Evolutionary conservation across 352 stramenopile genomes (phyloP), one percentile per base, ranked within the genome.

Genomic region (Phytopythium montanum): DNA sequence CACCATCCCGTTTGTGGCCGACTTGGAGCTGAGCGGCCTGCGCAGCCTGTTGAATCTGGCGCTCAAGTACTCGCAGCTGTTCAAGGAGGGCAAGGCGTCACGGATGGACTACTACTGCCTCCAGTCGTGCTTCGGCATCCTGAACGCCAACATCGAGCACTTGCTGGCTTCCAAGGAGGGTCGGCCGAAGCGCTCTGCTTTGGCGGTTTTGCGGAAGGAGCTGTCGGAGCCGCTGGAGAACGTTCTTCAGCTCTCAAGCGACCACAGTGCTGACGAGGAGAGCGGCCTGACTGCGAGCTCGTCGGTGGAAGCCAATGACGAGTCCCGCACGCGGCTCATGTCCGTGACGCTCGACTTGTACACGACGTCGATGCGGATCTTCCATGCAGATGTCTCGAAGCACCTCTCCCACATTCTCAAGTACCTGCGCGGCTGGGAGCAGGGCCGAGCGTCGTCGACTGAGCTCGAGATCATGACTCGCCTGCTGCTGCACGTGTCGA

Each of bases 261-360:
- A 45, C 0, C 23, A 59, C 13, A 21, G 34, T 5, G 41, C 51
- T 8, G 25, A 14, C 6, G 33, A 54, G 56, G 21, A 21, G 14
- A 19, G 14, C 18, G 51, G 29, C 12, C 18, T 2, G 34, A 1
- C 23, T 13, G 38, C 48, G 18, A 23, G 3, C 6, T 16, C 39
- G 12, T 39, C 12, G 41, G 49, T 54, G 23, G 44, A 73, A 45
- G 19, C 26, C 55, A 54, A 56, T 42, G 70, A 75, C 34, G 56
- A 48, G 6, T 58, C 38, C 36, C 55, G 41, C 45, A 26, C 63
- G 5, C 60, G 61, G 45, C 53, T 82, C 18, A 65, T 67, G 34
- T 76, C 75, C 1, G 69, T 65, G 36, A 69, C 73, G 6, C 41
- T 85, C 44, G 73, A 85, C 68, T 44, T 85, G 33, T 79, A 85